Base-by-base conservation (phyloP, 169 alveolate genomes). In the Eimeria praecox region DNA sequence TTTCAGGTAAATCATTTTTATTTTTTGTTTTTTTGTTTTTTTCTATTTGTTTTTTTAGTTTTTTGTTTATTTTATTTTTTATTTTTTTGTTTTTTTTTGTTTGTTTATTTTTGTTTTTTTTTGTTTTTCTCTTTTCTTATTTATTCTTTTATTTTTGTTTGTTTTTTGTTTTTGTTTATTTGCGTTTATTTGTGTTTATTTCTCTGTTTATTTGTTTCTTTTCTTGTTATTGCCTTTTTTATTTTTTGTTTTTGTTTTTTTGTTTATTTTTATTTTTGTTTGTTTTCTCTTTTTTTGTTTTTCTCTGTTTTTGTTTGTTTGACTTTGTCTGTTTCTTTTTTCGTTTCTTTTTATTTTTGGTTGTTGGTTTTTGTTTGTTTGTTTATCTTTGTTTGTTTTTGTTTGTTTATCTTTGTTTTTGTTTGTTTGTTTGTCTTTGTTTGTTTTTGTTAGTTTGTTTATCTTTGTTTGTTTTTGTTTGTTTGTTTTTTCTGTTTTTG, bases 1-100 rank as follows among this genome's bases (percentile, higher is more conserved):
- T 97, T 97, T 33, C 95, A 96, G 89, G 98, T 97, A 96, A 33
- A 71, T 22, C 1, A 54, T 22, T 80, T 35, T 49, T 30, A 20
- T 16, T 38, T 12, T 71, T 38, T 2, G 3, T 71, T 71, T 71
- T 59, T 20, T 59, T 59, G 3, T 20, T 59, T 9, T 59, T 62
- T 24, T 62, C 3, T 16, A 24, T 62, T 24, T n/a, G 20, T 62
- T 62, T 62, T 1, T 62, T 27, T 62, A 27, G 20, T 3, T 62
- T 62, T 62, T 16, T 62, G 3, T 62, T 62, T 16, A 3, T 62
- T 24, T 62, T 62, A 1, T n/a, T 27, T 1, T n/a, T 62, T 62
- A 27, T 1, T 62, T 27, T 62, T 27, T 20, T 62, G 4, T 2
- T 73, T 73, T 2, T 73, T 30, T 38, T 22, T 24, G 10, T 9